A percentile compares a stretch with the other conserved stretches of the same genome.
Evolutionary conservation across 2,329 filamentous ascomycete genomes (phyloP).

Genomic region (Claviceps arundinis): DNA sequence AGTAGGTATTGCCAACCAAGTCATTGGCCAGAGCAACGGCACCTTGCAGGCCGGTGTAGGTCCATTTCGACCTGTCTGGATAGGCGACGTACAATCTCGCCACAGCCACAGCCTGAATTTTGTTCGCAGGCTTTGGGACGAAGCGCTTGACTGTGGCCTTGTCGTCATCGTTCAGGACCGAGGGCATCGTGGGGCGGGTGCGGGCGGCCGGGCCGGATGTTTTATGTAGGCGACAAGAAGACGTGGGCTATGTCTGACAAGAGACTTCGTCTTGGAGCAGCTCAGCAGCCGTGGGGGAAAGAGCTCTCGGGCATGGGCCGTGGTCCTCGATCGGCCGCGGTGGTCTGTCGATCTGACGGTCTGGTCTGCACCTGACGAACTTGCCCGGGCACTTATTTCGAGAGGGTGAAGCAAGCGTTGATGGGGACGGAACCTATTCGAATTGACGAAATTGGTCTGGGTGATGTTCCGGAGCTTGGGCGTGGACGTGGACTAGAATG

Average conservation of each 20-base stretch:
- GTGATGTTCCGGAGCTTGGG: too few relatives aligned
- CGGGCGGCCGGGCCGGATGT: neutral
- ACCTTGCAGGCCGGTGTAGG: conserved; percentile 83
- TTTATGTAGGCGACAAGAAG: neutral
- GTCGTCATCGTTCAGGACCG: conserved; percentile 77
- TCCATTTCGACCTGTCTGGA: conserved; percentile 78
- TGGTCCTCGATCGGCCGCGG: neutral
- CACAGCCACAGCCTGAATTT: conserved; percentile 91
- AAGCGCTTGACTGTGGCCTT: conserved; percentile 92
- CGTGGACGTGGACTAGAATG: too few relatives aligned
- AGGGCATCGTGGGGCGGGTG: conserved; percentile 32
- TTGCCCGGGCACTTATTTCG: too few relatives aligned
- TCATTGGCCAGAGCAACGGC: conserved; percentile 88
- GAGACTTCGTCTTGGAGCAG: too few relatives aligned
- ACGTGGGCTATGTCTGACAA: neutral
- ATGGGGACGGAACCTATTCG: too few relatives aligned
- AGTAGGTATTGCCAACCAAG: conserved; percentile 87
- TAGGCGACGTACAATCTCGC: conserved; percentile 88
- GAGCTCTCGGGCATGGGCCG: neutral
- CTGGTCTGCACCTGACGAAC: too few relatives aligned
- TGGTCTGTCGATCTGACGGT: too few relatives aligned
- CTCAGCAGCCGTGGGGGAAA: neutral
- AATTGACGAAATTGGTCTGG: too few relatives aligned
- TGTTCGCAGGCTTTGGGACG: conserved; percentile 88
- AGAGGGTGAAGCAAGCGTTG: too few relatives aligned